These are phyloP conservation scores for Annulohypoxylon maeteangense DNA, from an alignment of 495 filamentous ascomycete genomes.

Conservation along the genomic window DNA sequence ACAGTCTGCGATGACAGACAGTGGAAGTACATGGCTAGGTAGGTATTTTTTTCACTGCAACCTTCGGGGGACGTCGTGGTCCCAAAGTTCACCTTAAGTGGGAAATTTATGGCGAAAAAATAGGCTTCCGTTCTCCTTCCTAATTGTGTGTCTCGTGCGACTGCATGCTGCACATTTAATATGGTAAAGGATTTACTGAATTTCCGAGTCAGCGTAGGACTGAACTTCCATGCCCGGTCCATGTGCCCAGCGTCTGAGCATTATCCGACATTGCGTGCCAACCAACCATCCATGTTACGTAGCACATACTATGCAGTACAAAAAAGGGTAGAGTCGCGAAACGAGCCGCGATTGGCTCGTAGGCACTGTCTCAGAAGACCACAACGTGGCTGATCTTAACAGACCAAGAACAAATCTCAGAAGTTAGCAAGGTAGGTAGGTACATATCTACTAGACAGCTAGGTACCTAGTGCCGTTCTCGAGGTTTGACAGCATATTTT, in stretches of 20 bases:
- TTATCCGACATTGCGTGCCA: constrained; percentile 15
- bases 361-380: not conserved
- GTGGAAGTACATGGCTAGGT: not conserved
- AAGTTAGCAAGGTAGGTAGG: not conserved
- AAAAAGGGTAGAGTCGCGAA: constrained; percentile 15
- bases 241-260: not conserved
- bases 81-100: not conserved
- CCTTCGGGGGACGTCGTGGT: not conserved
- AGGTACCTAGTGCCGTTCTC: not conserved
- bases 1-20: constrained; percentile 5
- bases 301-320: no score
- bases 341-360: constrained; percentile 11
- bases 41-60: not conserved
- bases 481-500: not conserved
- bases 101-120: constrained; percentile 8
- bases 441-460: not conserved
- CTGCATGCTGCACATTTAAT: not conserved
- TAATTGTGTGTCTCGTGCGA: constrained; percentile 14
- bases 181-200: constrained; percentile 13
- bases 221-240: not conserved
- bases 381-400: constrained; percentile 12
- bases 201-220: constrained; percentile 6
- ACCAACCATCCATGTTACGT: constrained; percentile 19
- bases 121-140: constrained; percentile 18
- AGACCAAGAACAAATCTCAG: not conserved